A percentile compares a stretch with the other conserved stretches of the same genome.
Evolutionary conservation across 441 rosid species (phyloP).

Genomic region (Aleurites moluccanus): DNA sequence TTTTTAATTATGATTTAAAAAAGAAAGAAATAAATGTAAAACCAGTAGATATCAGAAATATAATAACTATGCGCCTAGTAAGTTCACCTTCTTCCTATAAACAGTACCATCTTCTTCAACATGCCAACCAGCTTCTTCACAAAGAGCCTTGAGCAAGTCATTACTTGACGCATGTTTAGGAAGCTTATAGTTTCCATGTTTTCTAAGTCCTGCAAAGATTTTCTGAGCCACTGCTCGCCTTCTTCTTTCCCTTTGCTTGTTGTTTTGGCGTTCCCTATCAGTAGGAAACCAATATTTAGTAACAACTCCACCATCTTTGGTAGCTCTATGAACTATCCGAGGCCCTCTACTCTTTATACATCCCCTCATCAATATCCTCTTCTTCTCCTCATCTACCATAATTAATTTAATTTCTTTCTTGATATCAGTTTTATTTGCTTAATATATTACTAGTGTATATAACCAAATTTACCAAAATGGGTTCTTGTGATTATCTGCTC

Average conservation of each 20-base stretch:
- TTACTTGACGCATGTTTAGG: conserved; percentile 39
- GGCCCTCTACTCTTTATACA: conserved; percentile 35
- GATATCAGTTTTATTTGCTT: background rate
- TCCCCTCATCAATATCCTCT: conserved; percentile 15
- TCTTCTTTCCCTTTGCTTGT: conserved; percentile 38
- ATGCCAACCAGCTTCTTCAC: conserved; percentile 50
- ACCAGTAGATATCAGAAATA: background rate
- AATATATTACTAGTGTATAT: background rate
- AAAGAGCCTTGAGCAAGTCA: conserved; percentile 44
- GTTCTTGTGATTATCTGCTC: background rate
- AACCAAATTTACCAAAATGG: background rate
- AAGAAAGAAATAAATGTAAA: background rate
- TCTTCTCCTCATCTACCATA: conserved; percentile 14
- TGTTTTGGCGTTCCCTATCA: conserved; percentile 35
- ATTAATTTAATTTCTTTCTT: background rate
- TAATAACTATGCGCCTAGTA: background rate
- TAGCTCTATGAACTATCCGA: conserved; percentile 34
- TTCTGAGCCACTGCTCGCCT: conserved; percentile 36
- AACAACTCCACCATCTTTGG: conserved; percentile 28
- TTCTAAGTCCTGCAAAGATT: conserved; percentile 41
- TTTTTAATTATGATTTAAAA: background rate
- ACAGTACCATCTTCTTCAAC: conserved; percentile 46
- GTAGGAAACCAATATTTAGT: conserved; percentile 35
- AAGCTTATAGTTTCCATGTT: conserved; percentile 45
- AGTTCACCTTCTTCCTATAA: conserved; percentile 25